Evolutionary conservation across 257 asterid species (phyloP).

Genomic region (Solanum bulbocastanum): DNA sequence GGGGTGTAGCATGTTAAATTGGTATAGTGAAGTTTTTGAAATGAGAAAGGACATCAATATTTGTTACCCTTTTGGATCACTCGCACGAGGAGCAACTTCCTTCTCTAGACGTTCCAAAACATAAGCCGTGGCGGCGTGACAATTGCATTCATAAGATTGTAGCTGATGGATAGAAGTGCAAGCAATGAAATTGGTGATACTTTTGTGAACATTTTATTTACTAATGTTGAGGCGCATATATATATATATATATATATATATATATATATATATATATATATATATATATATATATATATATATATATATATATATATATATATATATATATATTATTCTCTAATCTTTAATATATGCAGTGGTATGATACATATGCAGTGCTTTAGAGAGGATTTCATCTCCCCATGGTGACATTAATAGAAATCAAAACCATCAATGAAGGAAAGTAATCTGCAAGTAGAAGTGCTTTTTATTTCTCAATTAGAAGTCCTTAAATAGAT

Average conservation of each 20-base stretch:
- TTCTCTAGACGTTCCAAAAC: neutral
- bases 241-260: no score
- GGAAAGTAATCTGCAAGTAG: neutral
- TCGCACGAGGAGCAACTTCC: neutral
- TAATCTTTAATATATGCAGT: no score
- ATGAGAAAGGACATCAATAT: neutral
- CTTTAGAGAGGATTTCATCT: neutral
- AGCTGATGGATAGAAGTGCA: no score
- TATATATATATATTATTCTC: no score
- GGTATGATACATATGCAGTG: neutral
- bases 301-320: no score
- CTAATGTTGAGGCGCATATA: no score
- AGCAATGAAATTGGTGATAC: no score
- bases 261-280: no score
- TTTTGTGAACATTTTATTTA: no score
- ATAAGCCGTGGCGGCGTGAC: neutral
- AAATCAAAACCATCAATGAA: neutral
- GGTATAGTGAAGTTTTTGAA: neutral
- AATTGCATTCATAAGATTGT: no score
- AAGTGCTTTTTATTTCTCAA: neutral
- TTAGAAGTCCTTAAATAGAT: neutral
- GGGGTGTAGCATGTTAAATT: neutral
- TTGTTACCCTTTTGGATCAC: neutral
- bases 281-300: no score
- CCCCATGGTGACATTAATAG: neutral